Base-by-base conservation (phyloP, 495 filamentous ascomycete genomes). In the Cryomyces antarcticus region DNA sequence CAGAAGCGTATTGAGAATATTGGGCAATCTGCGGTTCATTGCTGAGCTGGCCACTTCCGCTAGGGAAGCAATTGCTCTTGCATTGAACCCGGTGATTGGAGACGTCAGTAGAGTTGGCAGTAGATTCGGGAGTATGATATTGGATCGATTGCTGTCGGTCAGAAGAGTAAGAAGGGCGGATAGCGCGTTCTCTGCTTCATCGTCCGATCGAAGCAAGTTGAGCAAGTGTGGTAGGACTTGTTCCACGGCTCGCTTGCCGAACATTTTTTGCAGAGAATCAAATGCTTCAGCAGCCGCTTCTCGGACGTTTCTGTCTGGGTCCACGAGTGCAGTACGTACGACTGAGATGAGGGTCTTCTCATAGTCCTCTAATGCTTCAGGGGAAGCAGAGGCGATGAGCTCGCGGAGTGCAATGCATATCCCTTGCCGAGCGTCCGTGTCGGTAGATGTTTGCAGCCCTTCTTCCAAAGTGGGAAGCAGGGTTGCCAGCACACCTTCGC, bases 241-340 rank as follows among this genome's bases (percentile, higher is more conserved):
- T 55, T 96, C 86, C 29, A 97, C 76, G 39, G 82, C 84, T 50
- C 69, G 79, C 69, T 94, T 96, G 61, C 89, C 89, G 56, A 96
- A 65, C 39, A 92, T 80, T 52, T 84, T 80, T 57, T 97, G 89
- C 49, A 97, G 57, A 28, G 86, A 79, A 54, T 97, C 89, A 52
- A 96, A 97, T 1, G 89, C 89, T 57, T 97, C 92, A 30, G 89
- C 89, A 24, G 89, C 89, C 40, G 92, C 86, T 57, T 97, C 89
- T 57, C 89, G 70, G 24, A 96, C 92, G 39, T 93, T 83, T 46
- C 74, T 72, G 54, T 95, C 77, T 38, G 75, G 69, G 58, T 97
- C 89, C 37, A 92, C 88, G 41, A 97, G 70, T 38, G 89, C 92
- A 30, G 85, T 87, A 5, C 89, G 80, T 28, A 97, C 82, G 37